These are phyloP conservation scores for Botryobasidium botryosum DNA, from an alignment of 768 basidiomycete species.

Conservation along the genomic window DNA sequence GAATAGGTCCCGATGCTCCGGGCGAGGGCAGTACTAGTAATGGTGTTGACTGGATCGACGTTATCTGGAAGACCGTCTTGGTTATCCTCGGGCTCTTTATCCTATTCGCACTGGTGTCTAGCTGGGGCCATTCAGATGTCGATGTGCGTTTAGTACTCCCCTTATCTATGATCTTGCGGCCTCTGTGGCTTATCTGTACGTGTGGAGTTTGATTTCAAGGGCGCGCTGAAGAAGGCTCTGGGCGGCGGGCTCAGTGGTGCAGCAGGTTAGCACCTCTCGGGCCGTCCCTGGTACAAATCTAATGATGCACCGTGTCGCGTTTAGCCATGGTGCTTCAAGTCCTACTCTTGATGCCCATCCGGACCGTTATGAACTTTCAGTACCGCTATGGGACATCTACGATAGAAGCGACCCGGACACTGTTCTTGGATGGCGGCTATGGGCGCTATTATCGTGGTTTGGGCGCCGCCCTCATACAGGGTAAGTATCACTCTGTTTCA, in stretches of 20 bases:
- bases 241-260: constrained; percentile 88
- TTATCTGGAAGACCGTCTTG: too few relatives aligned
- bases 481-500: constrained; percentile 15
- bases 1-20: too few relatives aligned
- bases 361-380: constrained; percentile 97
- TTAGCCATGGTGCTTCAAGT: constrained; percentile 91
- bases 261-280: constrained; percentile 33
- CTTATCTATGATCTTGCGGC: too few relatives aligned
- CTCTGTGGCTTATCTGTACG: neutral
- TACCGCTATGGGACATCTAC: constrained; percentile 29
- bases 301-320: neutral
- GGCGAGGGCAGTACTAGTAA: too few relatives aligned
- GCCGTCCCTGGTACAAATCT: too few relatives aligned
- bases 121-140: too few relatives aligned
- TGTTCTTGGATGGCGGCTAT: constrained; percentile 50
- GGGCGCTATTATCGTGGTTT: constrained; percentile 81
- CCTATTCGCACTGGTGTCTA: too few relatives aligned
- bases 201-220: constrained; percentile 56
- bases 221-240: constrained; percentile 63
- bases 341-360: constrained; percentile 76
- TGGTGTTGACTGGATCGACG: too few relatives aligned
- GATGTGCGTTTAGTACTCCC: too few relatives aligned
- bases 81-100: too few relatives aligned
- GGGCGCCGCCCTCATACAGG: constrained; percentile 70
- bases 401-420: constrained; percentile 2